Evolutionary conservation across 352 stramenopile genomes (phyloP).

Genomic region (Pythium insidiosum): DNA sequence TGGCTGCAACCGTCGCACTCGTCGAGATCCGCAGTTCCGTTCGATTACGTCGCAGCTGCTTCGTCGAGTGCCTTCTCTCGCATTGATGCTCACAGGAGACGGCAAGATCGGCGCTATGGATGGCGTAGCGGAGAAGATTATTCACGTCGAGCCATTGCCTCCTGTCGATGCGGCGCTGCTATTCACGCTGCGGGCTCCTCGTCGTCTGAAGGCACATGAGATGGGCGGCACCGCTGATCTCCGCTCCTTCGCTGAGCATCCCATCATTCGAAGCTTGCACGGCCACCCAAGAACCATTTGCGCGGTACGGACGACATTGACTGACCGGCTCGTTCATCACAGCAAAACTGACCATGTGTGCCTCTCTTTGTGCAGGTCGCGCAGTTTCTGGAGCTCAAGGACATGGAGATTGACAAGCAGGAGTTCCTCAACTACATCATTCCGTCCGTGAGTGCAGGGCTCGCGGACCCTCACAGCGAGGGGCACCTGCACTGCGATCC

Average conservation of each 20-base stretch:
- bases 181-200: conserved; percentile 66
- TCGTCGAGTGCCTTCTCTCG: conserved; percentile 52
- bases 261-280: conserved; percentile 49
- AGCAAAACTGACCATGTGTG: too few species aligned
- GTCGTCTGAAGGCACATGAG: conserved; percentile 68
- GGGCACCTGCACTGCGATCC: too few species aligned
- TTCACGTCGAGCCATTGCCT: conserved; percentile 53
- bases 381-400: conserved; percentile 75
- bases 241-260: conserved; percentile 44
- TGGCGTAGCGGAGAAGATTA: conserved; percentile 74
- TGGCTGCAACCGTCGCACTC: conserved; percentile 50
- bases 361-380: too few species aligned
- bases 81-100: conserved; percentile 59
- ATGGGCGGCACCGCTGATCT: conserved; percentile 69
- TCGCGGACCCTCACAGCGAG: conserved; percentile 35
- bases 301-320: too few species aligned
- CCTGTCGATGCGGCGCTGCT: conserved; percentile 56
- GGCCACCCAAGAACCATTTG: conserved; percentile 70
- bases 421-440: conserved; percentile 82
- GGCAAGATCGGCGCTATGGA: conserved; percentile 71
- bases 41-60: conserved; percentile 38
- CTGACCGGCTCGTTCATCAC: too few species aligned
- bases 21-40: conserved; percentile 35
- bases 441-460: conserved; percentile 62
- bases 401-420: conserved; percentile 77